Evolutionary conservation across 768 basidiomycete genomes (phyloP).

Genomic region (Agaricus blazei): DNA sequence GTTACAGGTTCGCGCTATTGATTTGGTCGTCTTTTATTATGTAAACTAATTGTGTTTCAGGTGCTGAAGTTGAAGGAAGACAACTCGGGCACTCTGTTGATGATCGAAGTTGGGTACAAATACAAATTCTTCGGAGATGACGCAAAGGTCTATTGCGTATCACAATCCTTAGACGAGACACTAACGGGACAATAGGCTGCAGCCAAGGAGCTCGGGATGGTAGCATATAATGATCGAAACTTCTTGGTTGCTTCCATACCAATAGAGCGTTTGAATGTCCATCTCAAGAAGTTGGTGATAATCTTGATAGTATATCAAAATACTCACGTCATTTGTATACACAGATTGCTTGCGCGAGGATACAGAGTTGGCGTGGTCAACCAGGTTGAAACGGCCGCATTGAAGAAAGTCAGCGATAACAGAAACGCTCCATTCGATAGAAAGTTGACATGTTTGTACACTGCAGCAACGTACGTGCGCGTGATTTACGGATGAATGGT

Average conservation of each 20-base stretch:
- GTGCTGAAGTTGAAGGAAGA: slow-evolving; percentile 55
- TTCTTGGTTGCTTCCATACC: slow-evolving; percentile 76
- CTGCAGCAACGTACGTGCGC: slow-evolving; percentile 73
- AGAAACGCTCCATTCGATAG: slow-evolving; percentile 70
- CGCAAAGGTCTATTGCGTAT: slow-evolving; percentile 48
- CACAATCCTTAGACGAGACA: neutral
- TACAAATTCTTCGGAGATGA: slow-evolving; percentile 82
- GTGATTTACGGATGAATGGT: neutral
- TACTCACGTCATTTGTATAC: neutral
- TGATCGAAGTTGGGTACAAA: slow-evolving; percentile 85
- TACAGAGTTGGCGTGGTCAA: slow-evolving; percentile 80
- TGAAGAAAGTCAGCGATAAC: slow-evolving; percentile 80
- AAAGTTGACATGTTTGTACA: slow-evolving; percentile 73
- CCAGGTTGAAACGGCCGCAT: slow-evolving; percentile 83
- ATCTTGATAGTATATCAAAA: neutral
- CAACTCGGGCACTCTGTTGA: slow-evolving; percentile 61
- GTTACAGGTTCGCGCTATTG: slow-evolving; percentile 41
- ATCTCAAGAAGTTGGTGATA: slow-evolving; percentile 63
- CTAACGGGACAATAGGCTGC: slow-evolving; percentile 45
- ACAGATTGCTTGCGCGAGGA: slow-evolving; percentile 66
- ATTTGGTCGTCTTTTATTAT: neutral
- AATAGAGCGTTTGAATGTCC: slow-evolving; percentile 57
- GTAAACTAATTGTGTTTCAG: slow-evolving; percentile 22
- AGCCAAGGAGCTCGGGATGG: slow-evolving; percentile 73
- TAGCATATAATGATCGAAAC: slow-evolving; percentile 66